Evolutionary conservation across 73 alveolate species (phyloP), one percentile per base, ranked within the genome.

Genomic region (Uronychia setigera): DNA sequence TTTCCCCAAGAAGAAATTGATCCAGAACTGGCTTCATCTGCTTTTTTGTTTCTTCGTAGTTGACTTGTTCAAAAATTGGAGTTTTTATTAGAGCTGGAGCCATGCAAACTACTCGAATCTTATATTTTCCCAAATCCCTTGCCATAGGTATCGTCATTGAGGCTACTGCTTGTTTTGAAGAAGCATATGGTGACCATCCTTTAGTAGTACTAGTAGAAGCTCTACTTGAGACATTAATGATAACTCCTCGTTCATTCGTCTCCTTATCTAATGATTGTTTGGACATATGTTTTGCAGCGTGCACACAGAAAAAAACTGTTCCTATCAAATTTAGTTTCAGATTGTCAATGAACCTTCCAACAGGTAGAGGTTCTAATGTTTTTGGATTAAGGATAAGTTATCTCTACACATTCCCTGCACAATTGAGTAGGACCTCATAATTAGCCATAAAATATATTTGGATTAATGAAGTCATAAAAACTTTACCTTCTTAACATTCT

Each of bases 61-160:
- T n/a, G n/a, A n/a, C n/a, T n/a, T n/a, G n/a, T n/a, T n/a, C n/a
- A n/a, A n/a, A n/a, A n/a, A n/a, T n/a, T n/a, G 99, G 98, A 35
- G 98, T 92, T 74, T 82, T 31, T 78, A 95, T 78, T 30, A 94
- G 83, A n/a, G 98, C 98, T 31, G 99, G 99, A 29, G 98, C 98
- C 33, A 96, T 79, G 19, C 98, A 77, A 32, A 74, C 86, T 25
- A 96, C 99, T 84, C 99, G 91, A 34, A 95, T 94, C 46, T 96
- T 96, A 79, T 58, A 93, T 79, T 86, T 90, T 29, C 98, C 98
- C 74, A 96, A 87, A 80, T 96, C 99, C 78, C 99, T 93, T 30
- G 99, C 99, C 97, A 96, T 94, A 31, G 99, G 99, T 34, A 94
- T 86, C 30, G 98, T 92, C 93, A 96, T 93, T 59, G 97, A 97